A percentile compares a stretch with the other conserved stretches of the same genome.
phyloP scores from a whole-genome alignment of 148 eudicot genomes.

The Rhododendron williamsianum region DNA sequence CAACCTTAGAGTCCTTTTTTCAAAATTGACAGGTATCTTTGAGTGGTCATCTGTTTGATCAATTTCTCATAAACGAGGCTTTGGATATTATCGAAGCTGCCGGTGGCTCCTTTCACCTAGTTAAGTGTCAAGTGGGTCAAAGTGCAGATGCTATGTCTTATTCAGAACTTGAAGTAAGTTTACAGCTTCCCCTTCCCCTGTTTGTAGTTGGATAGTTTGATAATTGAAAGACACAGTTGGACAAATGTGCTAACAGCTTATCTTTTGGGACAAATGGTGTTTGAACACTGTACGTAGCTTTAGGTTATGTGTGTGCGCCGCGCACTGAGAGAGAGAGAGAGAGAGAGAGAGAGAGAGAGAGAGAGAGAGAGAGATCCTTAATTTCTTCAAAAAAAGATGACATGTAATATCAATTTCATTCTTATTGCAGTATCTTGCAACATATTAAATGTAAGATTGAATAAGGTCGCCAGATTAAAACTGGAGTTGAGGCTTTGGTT shows the following conservation, averaged over 20 bases:
- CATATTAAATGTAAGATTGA: not conserved
- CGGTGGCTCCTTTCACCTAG: conserved; percentile 86
- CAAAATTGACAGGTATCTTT: conserved; percentile 68
- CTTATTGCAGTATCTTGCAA: not conserved
- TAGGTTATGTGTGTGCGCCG: not conserved
- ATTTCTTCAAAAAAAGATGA: not conserved
- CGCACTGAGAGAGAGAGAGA: not conserved
- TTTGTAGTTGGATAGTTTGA: not conserved
- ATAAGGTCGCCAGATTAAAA: not conserved
- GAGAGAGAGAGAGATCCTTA: not conserved
- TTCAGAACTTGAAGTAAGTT: conserved; percentile 88
- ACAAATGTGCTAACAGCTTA: not conserved
- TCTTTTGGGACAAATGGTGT: not conserved
- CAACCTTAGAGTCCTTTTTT: not conserved
- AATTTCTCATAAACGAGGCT: conserved; percentile 89
- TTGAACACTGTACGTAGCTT: not conserved
- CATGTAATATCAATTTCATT: not conserved
- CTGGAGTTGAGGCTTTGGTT: not conserved
- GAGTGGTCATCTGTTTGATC: conserved; percentile 94
- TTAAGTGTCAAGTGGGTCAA: conserved; percentile 92
- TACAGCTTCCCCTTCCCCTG: not conserved
- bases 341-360: not conserved
- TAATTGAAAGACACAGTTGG: not conserved
- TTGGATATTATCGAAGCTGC: conserved; percentile 96
- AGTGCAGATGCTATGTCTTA: conserved; percentile 66